Base-by-base conservation (phyloP, 768 basidiomycete species). In the Boletellus ananas region DNA sequence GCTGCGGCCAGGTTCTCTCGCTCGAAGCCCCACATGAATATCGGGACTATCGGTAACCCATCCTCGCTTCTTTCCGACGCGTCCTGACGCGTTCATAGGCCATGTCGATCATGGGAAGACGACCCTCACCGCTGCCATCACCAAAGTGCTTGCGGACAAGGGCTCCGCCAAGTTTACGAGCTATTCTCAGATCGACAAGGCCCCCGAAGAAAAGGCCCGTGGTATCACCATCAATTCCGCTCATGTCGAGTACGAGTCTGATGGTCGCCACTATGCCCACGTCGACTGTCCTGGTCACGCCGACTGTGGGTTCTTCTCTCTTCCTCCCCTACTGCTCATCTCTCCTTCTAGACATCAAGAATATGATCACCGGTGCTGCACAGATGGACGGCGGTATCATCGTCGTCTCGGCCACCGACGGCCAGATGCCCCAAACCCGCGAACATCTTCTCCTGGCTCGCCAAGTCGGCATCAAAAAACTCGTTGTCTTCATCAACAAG, bases 401-500 rank as follows among this genome's bases (percentile, higher is more conserved):
- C 61, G 90, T 98, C 58, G 96, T 99, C 27, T 96, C 96, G 43
- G 96, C 96, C 27, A 95, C 92, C 11, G 96, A 99, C 66, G 96
- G 96, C 59, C 94, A 97, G 72, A 99, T 99, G 96, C 96, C 95
- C 47, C 95, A 98, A 71, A 99, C 96, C 43, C 86, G 94, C 62
- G 96, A 99, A 76, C 96, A 99, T 73, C 73, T 99, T 54, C 86
- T 99, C 47, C 84, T 99, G 42, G 95, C 95, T 60, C 90, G 93
- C 64, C 96, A 99, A 74, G 94, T 98, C 57, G 96, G 96, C 57
- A 88, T 99, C 66, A 93, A 94, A 74, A 89, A 86, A 70, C 83
- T 99, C 34, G 93, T 98, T 51, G 96, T 99, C 58, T 99, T 96
- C 78, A 94, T 99, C 72, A 99, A 99, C 87, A 99, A 99, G 74